Conservation (phyloP, 2,329 filamentous ascomycete species). For the Aspergillus hortae region DNA sequence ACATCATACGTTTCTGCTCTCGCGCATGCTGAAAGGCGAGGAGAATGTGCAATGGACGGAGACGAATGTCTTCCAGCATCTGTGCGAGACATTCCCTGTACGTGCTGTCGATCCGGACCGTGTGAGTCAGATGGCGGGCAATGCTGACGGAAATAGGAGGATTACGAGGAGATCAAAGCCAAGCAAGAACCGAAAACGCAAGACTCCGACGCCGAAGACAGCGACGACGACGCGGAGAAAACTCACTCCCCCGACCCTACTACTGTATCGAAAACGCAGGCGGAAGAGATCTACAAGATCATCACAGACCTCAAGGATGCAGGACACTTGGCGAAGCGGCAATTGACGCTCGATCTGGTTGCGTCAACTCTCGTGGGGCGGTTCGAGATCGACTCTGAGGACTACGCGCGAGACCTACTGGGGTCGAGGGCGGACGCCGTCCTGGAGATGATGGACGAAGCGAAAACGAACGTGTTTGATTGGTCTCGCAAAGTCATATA, state of each 20-base stretch:
- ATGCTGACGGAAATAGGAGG: slow-evolving; percentile 24
- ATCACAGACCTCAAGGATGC: slow-evolving; percentile 39
- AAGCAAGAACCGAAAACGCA: slow-evolving; percentile 20
- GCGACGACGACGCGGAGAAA: slow-evolving; percentile 14
- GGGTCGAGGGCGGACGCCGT: slow-evolving; percentile 29
- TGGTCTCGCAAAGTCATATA: slow-evolving; percentile 43
- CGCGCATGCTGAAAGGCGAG: slow-evolving; percentile 45
- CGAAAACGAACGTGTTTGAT: slow-evolving; percentile 32
- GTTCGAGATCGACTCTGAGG: slow-evolving; percentile 30
- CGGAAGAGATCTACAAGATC: slow-evolving; percentile 34
- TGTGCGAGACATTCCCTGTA: slow-evolving; percentile 42
- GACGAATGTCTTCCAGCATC: slow-evolving; percentile 42
- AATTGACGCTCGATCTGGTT: slow-evolving; percentile 35
- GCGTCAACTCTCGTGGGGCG: slow-evolving; percentile 29
- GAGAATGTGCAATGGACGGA: slow-evolving; percentile 44
- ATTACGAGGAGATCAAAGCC: slow-evolving; percentile 29
- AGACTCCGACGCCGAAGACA: slow-evolving; percentile 14
- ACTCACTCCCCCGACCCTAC: slow-evolving; percentile 24
- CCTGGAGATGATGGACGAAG: slow-evolving; percentile 35
- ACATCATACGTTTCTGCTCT: slow-evolving; percentile 45
- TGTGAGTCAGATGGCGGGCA: neutral
- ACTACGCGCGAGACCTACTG: slow-evolving; percentile 37
- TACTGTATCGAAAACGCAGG: slow-evolving; percentile 30
- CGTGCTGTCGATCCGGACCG: slow-evolving; percentile 6
- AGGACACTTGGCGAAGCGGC: slow-evolving; percentile 39